Evolutionary conservation across 345 rosid genomes (phyloP), one percentile per base, ranked within the genome.

Genomic region (Sisymbrium irio): DNA sequence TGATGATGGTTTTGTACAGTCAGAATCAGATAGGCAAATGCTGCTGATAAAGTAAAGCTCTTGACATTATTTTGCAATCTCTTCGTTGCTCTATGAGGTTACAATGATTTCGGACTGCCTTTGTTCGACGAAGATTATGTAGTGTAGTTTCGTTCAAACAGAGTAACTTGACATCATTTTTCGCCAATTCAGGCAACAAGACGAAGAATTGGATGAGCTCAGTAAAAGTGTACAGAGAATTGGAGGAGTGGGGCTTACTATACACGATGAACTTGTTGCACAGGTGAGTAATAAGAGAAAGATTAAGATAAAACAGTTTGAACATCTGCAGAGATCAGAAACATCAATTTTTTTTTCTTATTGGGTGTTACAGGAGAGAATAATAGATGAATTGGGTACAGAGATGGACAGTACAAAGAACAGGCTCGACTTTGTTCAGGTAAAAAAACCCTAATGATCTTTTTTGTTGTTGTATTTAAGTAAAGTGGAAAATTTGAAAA

Each of bases 381-480:
- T 95, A 45, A 78, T 95, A 45, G 94, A 87, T 77, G 97, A 90
- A 63, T 56, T 95, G 74, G 97, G 85, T 33, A 80, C 45, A 0
- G 99, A 95, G 79, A 92, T 95, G 97, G 99, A 95, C 71, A 84
- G 93, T 55, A 95, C 97, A 58, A 81, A 93, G 57, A 92, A 85
- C 78, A 96, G 97, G 30, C 96, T 95, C 7, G 96, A 95, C 77
- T 95, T 95, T 82, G 94, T 95, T 77, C 98, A 92, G 98, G 98
- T 91, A 54, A 35, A 72, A 20, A 33, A n/a, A n/a, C 12, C 4
- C 6, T 12, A 22, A 41, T 65, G 40, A 25, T 39, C 55, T 44
- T 42, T 1, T 61, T 54, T 32, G 6, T 6, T 13, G 6, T 25
- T 62, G 13, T 40, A 17, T 5, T 12, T 5, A 66, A 62, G 25